Percentiles rank a stretch among this genome's conserved stretches.
Conservation (phyloP, 495 filamentous ascomycete species). For the Staphylotrichum longicolle region DNA sequence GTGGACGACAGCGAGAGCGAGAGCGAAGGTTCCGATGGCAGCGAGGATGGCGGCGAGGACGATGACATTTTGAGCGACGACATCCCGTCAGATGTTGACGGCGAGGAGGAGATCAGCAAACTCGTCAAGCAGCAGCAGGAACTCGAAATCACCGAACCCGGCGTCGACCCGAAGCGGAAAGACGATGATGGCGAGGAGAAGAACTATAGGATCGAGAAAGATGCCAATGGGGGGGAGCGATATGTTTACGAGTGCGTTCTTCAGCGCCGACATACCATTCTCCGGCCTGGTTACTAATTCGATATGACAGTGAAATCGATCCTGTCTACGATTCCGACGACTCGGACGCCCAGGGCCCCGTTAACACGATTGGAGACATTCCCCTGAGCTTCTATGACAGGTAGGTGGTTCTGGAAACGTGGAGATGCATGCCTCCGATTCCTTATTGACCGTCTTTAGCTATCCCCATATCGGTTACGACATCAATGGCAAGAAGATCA, state of each 20-base stretch:
- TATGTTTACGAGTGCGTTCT: conserved; percentile 56
- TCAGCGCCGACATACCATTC: background rate
- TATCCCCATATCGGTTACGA: conserved; percentile 97
- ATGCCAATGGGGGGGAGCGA: conserved; percentile 53
- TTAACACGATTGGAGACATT: conserved; percentile 94
- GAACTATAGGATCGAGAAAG: conserved; percentile 58
- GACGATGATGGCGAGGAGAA: conserved; percentile 42
- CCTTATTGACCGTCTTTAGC: conserved; percentile 15
- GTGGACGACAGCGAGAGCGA: conserved; percentile 28
- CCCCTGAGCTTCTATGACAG: conserved; percentile 92
- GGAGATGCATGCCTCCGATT: too few species aligned
- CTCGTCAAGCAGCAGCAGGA: conserved; percentile 26
- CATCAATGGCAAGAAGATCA: conserved; percentile 96
- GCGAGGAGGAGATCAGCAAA: conserved; percentile 38
- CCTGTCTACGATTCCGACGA: conserved; percentile 96
- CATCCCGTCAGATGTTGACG: conserved; percentile 55
- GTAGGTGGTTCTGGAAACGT: conserved; percentile 31
- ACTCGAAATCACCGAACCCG: conserved; percentile 34
- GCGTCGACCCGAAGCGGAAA: conserved; percentile 35
- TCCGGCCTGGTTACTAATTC: conserved; percentile 18
- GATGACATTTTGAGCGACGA: conserved; percentile 57
- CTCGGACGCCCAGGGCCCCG: conserved; percentile 71
- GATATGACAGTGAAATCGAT: conserved; percentile 73
- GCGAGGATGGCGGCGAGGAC: conserved; percentile 43
- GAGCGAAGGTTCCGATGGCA: conserved; percentile 21